A percentile compares a stretch with the other conserved stretches of the same genome.
Evolutionary conservation across 1,139 yeast species (phyloP).

Genomic region (Saccharomyces hybrid): DNA sequence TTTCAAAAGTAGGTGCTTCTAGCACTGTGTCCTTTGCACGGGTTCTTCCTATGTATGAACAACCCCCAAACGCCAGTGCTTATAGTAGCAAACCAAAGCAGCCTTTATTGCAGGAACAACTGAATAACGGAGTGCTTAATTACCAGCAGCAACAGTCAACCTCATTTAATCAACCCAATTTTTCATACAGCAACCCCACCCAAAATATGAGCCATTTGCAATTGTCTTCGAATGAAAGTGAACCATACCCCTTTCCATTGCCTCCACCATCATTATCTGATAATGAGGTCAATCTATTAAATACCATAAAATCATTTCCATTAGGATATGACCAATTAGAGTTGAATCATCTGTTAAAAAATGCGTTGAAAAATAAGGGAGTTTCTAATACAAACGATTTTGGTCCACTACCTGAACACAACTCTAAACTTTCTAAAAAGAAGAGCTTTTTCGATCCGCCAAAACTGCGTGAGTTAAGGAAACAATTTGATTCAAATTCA

Average conservation of each 20-base stretch:
- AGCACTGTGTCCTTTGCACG: slow-evolving; percentile 64
- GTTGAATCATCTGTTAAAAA: slow-evolving; percentile 30
- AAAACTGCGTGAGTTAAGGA: slow-evolving; percentile 52
- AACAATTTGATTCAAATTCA: slow-evolving; percentile 39
- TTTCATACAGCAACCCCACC: not conserved
- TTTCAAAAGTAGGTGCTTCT: slow-evolving; percentile 57
- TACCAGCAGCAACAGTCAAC: slow-evolving; percentile 18
- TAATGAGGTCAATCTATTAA: slow-evolving; percentile 12
- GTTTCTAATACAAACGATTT: slow-evolving; percentile 38
- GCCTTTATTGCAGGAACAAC: slow-evolving; percentile 23
- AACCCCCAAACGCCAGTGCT: not conserved
- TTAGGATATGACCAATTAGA: slow-evolving; percentile 17
- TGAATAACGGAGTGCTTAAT: slow-evolving; percentile 22
- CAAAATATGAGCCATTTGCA: slow-evolving; percentile 6
- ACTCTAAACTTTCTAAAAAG: not conserved
- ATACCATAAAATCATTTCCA: slow-evolving; percentile 23
- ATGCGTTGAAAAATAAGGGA: slow-evolving; percentile 34
- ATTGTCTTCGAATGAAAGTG: slow-evolving; percentile 18
- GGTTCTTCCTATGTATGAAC: slow-evolving; percentile 29
- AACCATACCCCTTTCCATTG: slow-evolving; percentile 24
- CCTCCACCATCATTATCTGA: slow-evolving; percentile 22
- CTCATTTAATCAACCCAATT: slow-evolving; percentile 13
- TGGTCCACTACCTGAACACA: slow-evolving; percentile 62
- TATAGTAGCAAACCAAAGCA: slow-evolving; percentile 3
- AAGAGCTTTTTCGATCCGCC: slow-evolving; percentile 35